Evolutionary conservation across 768 basidiomycete genomes (phyloP).

Genomic region (Lactifluus rugatus): DNA sequence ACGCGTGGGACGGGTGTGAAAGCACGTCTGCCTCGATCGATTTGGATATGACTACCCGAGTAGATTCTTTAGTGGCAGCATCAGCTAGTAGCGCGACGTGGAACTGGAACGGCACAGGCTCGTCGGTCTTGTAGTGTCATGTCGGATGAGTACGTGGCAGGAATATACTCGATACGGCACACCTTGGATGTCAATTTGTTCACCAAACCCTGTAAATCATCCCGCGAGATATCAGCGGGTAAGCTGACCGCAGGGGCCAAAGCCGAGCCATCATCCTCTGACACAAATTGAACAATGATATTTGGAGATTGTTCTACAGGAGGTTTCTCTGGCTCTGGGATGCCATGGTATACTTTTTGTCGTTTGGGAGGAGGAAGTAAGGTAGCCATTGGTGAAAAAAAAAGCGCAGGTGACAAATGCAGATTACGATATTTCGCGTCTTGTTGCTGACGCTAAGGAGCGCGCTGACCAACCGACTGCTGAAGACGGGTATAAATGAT

Average conservation of each 20-base stretch:
- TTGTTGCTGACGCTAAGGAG: too few species aligned
- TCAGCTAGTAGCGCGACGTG: constrained; percentile 66
- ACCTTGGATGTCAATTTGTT: constrained; percentile 75
- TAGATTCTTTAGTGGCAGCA: constrained; percentile 37
- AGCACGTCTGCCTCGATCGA: constrained; percentile 80
- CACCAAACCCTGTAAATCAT: constrained; percentile 78
- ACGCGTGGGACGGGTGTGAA: constrained; percentile 55
- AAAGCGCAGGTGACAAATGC: not conserved
- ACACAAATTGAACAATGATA: constrained; percentile 86
- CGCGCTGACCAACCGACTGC: not conserved
- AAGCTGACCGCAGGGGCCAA: constrained; percentile 85
- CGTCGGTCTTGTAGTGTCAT: constrained; percentile 49
- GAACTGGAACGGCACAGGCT: constrained; percentile 88
- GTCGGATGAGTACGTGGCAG: constrained; percentile 12
- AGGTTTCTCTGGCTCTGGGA: constrained; percentile 53
- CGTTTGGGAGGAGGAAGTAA: constrained; percentile 84
- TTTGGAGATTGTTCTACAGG: constrained; percentile 42
- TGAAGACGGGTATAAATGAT: not conserved
- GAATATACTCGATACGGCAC: not conserved
- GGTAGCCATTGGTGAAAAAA: constrained; percentile 55
- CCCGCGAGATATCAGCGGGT: constrained; percentile 77
- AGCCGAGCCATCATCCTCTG: constrained; percentile 70
- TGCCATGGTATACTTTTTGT: constrained; percentile 70
- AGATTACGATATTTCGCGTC: not conserved
- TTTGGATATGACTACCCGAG: constrained; percentile 73